Evolutionary conservation across 257 asterid species (phyloP).

Genomic region (Asclepias syriaca): DNA sequence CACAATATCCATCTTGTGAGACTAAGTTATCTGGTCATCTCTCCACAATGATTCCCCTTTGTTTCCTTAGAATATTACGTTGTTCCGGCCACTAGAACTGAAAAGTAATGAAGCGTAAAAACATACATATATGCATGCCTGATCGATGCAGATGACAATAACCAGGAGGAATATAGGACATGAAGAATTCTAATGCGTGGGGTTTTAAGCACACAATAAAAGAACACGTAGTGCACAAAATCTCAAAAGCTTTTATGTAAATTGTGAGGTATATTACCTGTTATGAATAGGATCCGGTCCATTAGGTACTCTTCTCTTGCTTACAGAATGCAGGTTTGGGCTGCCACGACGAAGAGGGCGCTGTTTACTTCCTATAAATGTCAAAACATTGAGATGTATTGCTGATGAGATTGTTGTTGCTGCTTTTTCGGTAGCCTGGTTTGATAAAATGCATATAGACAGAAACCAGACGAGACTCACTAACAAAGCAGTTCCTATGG

Average conservation of each 20-base stretch:
- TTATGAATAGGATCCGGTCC: constrained; percentile 73
- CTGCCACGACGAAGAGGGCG: constrained; percentile 22
- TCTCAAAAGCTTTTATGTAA: not conserved
- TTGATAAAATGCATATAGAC: constrained; percentile 28
- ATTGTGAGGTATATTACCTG: constrained; percentile 40
- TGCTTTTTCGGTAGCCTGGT: constrained; percentile 16
- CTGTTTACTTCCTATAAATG: constrained; percentile 21
- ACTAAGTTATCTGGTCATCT: not conserved
- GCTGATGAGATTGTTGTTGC: constrained; percentile 20
- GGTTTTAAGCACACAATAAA: not conserved
- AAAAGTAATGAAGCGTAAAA: not conserved
- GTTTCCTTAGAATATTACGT: not conserved
- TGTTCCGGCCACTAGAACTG: too few relatives aligned
- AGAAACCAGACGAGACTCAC: constrained; percentile 38
- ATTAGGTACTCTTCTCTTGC: constrained; percentile 72
- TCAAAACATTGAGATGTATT: constrained; percentile 19
- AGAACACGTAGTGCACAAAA: not conserved
- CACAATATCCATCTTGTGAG: not conserved
- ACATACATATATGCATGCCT: not conserved
- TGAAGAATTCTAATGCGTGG: not conserved
- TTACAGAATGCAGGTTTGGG: constrained; percentile 34
- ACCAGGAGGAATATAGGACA: not conserved
- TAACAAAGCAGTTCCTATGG: constrained; percentile 25
- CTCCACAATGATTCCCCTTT: not conserved
- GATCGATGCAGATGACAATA: not conserved